phyloP scores from a whole-genome alignment of 2,329 filamentous ascomycete genomes.

The Didymella lethalis region DNA sequence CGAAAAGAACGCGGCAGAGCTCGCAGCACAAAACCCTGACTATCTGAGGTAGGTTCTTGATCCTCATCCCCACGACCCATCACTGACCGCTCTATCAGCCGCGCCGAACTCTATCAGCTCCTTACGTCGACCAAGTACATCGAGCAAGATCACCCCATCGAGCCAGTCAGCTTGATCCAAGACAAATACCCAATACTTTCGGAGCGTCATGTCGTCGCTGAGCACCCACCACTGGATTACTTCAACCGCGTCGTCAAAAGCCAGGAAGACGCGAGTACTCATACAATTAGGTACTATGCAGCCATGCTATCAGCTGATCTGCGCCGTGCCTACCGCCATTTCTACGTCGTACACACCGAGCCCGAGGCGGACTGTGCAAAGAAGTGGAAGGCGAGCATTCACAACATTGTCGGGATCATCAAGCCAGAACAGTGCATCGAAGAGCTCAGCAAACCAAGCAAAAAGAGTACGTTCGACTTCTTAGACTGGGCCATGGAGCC shows the following conservation, averaged over 20 bases:
- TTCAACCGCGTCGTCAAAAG: conserved; percentile 31
- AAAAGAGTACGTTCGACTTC: conserved; percentile 40
- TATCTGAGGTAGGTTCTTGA: conserved; percentile 24
- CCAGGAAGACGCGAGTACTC: conserved; percentile 35
- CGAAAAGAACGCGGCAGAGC: conserved; percentile 27
- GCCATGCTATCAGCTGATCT: conserved; percentile 29
- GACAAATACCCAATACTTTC: conserved; percentile 46
- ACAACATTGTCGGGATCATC: conserved; percentile 40
- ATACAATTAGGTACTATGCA: conserved; percentile 41
- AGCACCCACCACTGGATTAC: conserved; percentile 33
- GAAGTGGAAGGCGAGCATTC: conserved; percentile 35
- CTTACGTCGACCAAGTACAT: conserved; percentile 34
- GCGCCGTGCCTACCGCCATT: conserved; percentile 42
- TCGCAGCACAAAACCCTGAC: conserved; percentile 30
- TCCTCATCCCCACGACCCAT: neutral
- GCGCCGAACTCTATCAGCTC: conserved; percentile 36
- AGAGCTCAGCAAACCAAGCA: conserved; percentile 30
- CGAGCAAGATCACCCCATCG: conserved; percentile 33
- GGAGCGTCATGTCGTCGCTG: conserved; percentile 30
- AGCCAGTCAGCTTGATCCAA: conserved; percentile 15
- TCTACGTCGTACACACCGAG: conserved; percentile 45
- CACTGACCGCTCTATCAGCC: conserved; percentile 23
- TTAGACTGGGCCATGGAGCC: conserved; percentile 34
- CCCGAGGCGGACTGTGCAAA: conserved; percentile 22
- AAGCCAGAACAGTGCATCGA: conserved; percentile 39